Conservation (phyloP, 345 rosid species). For the Garcia nutans region DNA sequence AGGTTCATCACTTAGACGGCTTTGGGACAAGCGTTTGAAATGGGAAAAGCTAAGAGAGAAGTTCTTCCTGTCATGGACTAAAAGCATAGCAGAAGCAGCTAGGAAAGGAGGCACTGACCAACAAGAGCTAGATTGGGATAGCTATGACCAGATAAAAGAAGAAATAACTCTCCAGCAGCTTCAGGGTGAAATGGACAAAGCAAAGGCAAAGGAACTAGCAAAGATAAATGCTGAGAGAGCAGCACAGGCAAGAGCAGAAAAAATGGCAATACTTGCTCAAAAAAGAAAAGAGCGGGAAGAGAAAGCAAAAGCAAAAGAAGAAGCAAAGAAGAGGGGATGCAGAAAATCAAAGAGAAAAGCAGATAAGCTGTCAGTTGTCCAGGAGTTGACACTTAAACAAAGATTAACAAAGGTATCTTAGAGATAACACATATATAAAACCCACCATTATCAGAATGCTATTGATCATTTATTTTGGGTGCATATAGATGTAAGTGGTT, state of each 20-base stretch:
- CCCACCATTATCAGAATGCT: not conserved
- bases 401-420: conserved; percentile 58
- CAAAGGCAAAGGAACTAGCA: conserved; percentile 42
- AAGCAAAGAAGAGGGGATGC: conserved; percentile 27
- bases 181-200: conserved; percentile 43
- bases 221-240: conserved; percentile 45
- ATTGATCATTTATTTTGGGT: not conserved
- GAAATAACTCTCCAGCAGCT: conserved; percentile 50
- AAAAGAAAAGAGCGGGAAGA: conserved; percentile 52
- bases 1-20: conserved; percentile 45
- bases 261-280: conserved; percentile 48
- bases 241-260: conserved; percentile 52
- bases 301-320: conserved; percentile 39
- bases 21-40: conserved; percentile 65
- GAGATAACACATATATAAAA: not conserved
- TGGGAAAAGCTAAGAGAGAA: conserved; percentile 44
- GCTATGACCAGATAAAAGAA: conserved; percentile 52
- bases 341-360: conserved; percentile 31
- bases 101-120: conserved; percentile 62
- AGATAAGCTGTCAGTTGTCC: conserved; percentile 25
- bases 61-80: conserved; percentile 49
- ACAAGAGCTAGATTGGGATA: conserved; percentile 65
- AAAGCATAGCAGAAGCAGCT: conserved; percentile 63
- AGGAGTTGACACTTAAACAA: conserved; percentile 44
- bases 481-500: not conserved